A percentile compares a stretch with the other conserved stretches of the same genome.
These are phyloP conservation scores for Chlorociboria aeruginascens DNA, from an alignment of 495 filamentous ascomycete species.

Conservation along the genomic window DNA sequence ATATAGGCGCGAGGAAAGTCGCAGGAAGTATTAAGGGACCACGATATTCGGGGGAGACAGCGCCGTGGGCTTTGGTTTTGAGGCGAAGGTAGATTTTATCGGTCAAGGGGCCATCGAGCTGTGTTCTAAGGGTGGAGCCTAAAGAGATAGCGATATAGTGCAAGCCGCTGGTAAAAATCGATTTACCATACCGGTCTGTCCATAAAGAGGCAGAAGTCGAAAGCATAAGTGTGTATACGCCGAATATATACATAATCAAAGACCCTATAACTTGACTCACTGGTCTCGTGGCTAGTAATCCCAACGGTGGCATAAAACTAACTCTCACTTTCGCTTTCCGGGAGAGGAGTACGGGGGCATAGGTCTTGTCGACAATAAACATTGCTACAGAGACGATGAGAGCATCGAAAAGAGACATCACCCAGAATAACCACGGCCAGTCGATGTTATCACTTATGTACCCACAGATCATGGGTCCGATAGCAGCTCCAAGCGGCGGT, in stretches of 20 bases:
- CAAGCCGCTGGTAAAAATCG: constrained; percentile 34
- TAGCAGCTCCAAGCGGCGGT: constrained; percentile 63
- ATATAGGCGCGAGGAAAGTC: constrained; percentile 31
- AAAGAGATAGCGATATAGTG: constrained; percentile 49
- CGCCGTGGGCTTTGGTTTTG: constrained; percentile 27
- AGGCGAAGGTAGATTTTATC: constrained; percentile 33
- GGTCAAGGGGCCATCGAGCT: constrained; percentile 34
- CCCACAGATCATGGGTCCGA: constrained; percentile 60
- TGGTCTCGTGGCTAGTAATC: not conserved
- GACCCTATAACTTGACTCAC: not conserved
- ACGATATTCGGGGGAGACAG: constrained; percentile 42
- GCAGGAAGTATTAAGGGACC: constrained; percentile 47
- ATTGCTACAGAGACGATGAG: not conserved
- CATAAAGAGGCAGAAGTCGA: constrained; percentile 49
- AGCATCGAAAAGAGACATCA: not conserved
- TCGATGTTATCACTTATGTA: constrained; percentile 45
- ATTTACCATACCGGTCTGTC: constrained; percentile 38
- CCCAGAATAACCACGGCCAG: constrained; percentile 2
- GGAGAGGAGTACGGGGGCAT: not conserved
- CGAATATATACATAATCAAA: too few relatives aligned
- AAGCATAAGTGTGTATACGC: constrained; percentile 30
- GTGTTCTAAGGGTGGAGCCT: constrained; percentile 36
- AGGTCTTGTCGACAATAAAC: not conserved
- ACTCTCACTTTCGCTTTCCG: not conserved
- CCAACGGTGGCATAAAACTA: not conserved